phyloP scores from a whole-genome alignment of 768 basidiomycete species.

The Dendrothele bispora region DNA sequence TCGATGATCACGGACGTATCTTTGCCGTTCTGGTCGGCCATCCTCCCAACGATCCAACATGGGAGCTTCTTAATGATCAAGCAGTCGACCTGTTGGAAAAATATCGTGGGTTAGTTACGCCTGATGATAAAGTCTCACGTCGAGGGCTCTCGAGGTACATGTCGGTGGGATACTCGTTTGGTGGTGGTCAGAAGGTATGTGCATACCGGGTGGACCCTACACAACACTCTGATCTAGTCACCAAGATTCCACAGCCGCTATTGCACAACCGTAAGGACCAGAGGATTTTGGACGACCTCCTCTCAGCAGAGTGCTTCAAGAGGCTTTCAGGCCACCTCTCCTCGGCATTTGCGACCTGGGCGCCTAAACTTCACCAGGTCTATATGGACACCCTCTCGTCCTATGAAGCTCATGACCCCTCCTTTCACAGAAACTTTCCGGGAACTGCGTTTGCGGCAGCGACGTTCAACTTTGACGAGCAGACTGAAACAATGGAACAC shows the following conservation, averaged over 20 bases:
- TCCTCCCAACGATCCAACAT: background rate
- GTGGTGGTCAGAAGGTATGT: too few relatives aligned
- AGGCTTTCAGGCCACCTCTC: background rate
- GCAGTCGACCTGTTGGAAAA: background rate
- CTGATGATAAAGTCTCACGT: background rate
- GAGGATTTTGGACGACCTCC: background rate
- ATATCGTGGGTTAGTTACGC: background rate
- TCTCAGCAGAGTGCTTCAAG: background rate
- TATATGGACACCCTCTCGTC: background rate
- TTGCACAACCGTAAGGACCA: background rate
- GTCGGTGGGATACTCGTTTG: too few relatives aligned
- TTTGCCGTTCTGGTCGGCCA: background rate
- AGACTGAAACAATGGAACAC: conserved; percentile 9
- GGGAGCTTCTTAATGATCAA: background rate
- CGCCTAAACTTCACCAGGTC: background rate
- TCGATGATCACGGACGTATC: background rate
- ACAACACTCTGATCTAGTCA: too few relatives aligned
- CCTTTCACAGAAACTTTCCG: conserved; percentile 7
- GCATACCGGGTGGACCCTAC: too few relatives aligned
- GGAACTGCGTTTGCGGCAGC: conserved; percentile 9
- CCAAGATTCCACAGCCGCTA: too few relatives aligned
- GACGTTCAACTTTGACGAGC: conserved; percentile 15
- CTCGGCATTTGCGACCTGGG: background rate
- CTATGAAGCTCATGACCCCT: background rate
- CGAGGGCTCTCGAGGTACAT: background rate